Percentiles rank a stretch among this genome's conserved stretches.
phyloP scores from a whole-genome alignment of 495 filamentous ascomycete genomes.

The Hypoxylon crocopeplum region DNA sequence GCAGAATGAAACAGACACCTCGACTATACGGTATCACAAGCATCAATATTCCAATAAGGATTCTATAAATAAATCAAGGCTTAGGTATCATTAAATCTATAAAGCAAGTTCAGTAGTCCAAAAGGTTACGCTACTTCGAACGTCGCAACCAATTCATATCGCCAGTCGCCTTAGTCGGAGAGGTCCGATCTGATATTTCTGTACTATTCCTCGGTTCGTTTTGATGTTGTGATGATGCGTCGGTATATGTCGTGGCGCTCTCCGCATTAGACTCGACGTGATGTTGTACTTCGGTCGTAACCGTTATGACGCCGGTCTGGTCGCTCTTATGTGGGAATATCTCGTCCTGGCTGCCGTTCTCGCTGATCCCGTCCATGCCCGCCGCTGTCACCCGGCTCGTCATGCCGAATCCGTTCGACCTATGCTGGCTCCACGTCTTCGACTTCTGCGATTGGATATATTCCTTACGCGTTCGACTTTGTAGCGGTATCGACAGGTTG shows the following conservation, averaged over 20 bases:
- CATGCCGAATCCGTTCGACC: slow-evolving; percentile 14
- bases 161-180: neutral
- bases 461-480: slow-evolving; percentile 6
- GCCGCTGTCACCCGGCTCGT: slow-evolving; percentile 22
- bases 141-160: slow-evolving; percentile 19
- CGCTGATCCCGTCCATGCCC: slow-evolving; percentile 21
- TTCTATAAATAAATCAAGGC: no score
- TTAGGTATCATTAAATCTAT: neutral
- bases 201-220: slow-evolving; percentile 2
- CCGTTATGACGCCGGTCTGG: slow-evolving; percentile 20
- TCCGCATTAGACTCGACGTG: slow-evolving; percentile 9
- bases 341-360: slow-evolving; percentile 39
- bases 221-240: slow-evolving; percentile 1
- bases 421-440: slow-evolving; percentile 2
- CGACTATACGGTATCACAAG: no score
- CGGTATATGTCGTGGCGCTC: neutral
- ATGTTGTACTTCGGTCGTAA: slow-evolving; percentile 22
- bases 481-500: slow-evolving; percentile 15
- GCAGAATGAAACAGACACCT: no score
- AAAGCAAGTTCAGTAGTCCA: neutral
- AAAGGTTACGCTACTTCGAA: no score
- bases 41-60: no score
- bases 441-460: slow-evolving; percentile 27
- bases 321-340: slow-evolving; percentile 41
- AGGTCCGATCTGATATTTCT: neutral